These are phyloP conservation scores for Myrmaecium sp. DNA, from an alignment of 2,329 filamentous ascomycete species.

Conservation along the genomic window DNA sequence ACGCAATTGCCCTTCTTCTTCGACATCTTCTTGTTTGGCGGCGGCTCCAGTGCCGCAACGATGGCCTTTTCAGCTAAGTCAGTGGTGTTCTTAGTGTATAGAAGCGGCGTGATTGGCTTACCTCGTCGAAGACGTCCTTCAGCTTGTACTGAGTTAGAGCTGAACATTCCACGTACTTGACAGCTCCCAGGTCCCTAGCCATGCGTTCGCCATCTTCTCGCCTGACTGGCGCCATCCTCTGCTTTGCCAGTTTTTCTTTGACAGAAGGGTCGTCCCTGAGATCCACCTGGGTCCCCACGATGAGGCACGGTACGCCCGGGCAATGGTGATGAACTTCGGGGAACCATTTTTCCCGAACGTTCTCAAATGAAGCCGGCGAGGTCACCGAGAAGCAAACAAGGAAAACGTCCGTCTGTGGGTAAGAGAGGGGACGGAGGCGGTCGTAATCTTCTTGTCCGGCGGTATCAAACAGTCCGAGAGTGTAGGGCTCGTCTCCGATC, in stretches of 20 bases:
- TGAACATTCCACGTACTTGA: conserved; percentile 98
- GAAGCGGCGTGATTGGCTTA: conserved; percentile 30
- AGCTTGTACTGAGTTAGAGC: conserved; percentile 95
- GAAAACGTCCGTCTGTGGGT: conserved; percentile 97
- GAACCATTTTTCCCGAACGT: conserved; percentile 98
- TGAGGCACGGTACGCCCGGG: conserved; percentile 90
- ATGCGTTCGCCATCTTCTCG: conserved; percentile 90
- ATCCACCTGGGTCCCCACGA: conserved; percentile 96
- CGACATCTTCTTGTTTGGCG: conserved; percentile 57
- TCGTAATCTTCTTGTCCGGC: conserved; percentile 99
- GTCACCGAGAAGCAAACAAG: conserved; percentile 98
- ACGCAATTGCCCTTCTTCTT: too few species aligned
- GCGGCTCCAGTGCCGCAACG: conserved; percentile 83
- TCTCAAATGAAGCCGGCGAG: conserved; percentile 93
- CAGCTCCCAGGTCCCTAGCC: conserved; percentile 91
- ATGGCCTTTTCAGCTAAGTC: conserved; percentile 48
- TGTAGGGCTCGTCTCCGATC: conserved; percentile 98
- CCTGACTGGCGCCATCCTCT: conserved; percentile 87
- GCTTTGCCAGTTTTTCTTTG: conserved; percentile 78
- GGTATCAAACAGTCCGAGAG: conserved; percentile 92
- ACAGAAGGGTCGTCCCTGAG: conserved; percentile 77
- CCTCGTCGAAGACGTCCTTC: conserved; percentile 99
- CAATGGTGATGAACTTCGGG: conserved; percentile 98
- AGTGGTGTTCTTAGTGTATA: not conserved
- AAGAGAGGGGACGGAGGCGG: conserved; percentile 85